Evolutionary conservation across 169 alveolate species (phyloP).

Genomic region (Perkinsus olseni): DNA sequence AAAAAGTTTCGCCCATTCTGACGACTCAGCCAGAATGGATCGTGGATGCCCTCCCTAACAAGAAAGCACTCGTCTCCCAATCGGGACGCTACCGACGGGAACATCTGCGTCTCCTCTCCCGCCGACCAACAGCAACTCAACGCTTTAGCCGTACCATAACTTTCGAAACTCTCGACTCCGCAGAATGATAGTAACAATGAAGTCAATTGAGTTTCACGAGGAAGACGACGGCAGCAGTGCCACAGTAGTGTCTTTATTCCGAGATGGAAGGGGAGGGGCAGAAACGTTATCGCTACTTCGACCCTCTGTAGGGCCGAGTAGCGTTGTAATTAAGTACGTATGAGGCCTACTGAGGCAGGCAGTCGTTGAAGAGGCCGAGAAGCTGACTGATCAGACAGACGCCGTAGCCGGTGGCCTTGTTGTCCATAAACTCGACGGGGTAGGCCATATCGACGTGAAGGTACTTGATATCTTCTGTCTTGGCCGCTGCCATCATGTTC

Average conservation of each 20-base stretch:
- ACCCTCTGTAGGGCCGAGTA: not conserved
- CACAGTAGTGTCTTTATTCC: not conserved
- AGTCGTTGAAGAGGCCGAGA: not conserved
- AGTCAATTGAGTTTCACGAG: too few relatives aligned
- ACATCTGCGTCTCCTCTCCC: too few relatives aligned
- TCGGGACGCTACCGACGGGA: too few relatives aligned
- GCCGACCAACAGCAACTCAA: too few relatives aligned
- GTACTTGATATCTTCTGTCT: not conserved
- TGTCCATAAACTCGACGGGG: not conserved
- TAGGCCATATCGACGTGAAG: not conserved
- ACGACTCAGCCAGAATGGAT: too few relatives aligned
- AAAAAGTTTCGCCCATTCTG: too few relatives aligned
- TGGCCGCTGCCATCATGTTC: not conserved
- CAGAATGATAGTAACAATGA: too few relatives aligned
- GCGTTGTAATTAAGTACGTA: not conserved
- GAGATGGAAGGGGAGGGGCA: not conserved
- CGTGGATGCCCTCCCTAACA: too few relatives aligned
- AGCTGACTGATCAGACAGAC: not conserved
- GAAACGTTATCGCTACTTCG: not conserved
- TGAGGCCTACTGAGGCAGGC: not conserved
- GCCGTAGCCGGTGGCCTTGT: slow-evolving; percentile 5
- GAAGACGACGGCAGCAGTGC: not conserved
- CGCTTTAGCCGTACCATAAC: too few relatives aligned
- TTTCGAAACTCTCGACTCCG: too few relatives aligned
- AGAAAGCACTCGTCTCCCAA: too few relatives aligned